Conservation (phyloP, 2,329 filamentous ascomycete genomes). For the Aspergillus vadensis region DNA sequence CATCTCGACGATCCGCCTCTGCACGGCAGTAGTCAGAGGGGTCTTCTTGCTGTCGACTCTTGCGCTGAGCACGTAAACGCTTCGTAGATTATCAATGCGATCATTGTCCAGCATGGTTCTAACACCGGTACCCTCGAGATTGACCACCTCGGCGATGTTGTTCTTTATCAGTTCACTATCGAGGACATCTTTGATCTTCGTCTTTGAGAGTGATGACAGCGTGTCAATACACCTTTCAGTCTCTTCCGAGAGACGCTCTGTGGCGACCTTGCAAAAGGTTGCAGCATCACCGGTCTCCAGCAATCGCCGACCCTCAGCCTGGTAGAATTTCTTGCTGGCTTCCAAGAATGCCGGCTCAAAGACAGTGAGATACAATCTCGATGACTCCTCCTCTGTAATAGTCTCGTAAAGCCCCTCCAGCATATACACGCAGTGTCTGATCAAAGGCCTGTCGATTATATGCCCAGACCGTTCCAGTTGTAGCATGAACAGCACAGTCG, state of each 20-base stretch:
- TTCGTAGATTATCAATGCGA: conserved; percentile 72
- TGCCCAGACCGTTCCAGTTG: conserved; percentile 90
- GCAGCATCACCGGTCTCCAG: conserved; percentile 78
- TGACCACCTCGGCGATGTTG: conserved; percentile 78
- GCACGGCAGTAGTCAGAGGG: conserved; percentile 69
- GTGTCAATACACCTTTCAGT: conserved; percentile 79
- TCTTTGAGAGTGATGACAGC: conserved; percentile 69
- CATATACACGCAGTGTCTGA: conserved; percentile 86
- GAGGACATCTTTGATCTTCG: conserved; percentile 74
- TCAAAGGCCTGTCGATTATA: conserved; percentile 77
- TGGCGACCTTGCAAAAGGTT: conserved; percentile 76
- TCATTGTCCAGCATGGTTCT: conserved; percentile 91
- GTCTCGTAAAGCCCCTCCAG: conserved; percentile 84
- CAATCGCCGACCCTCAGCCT: conserved; percentile 70
- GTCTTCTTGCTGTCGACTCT: conserved; percentile 75
- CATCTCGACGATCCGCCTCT: conserved; percentile 74
- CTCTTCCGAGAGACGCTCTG: conserved; percentile 76
- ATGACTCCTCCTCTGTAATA: conserved; percentile 72
- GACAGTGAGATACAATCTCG: conserved; percentile 78
- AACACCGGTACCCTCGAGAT: conserved; percentile 81
- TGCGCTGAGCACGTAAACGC: conserved; percentile 76
- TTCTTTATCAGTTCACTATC: conserved; percentile 77
- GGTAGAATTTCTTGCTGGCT: conserved; percentile 73
- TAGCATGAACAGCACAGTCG: conserved; percentile 85
- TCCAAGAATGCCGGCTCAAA: conserved; percentile 80